Conservation (phyloP, 139 green algal genomes). For the Nannochloris sp. region DNA sequence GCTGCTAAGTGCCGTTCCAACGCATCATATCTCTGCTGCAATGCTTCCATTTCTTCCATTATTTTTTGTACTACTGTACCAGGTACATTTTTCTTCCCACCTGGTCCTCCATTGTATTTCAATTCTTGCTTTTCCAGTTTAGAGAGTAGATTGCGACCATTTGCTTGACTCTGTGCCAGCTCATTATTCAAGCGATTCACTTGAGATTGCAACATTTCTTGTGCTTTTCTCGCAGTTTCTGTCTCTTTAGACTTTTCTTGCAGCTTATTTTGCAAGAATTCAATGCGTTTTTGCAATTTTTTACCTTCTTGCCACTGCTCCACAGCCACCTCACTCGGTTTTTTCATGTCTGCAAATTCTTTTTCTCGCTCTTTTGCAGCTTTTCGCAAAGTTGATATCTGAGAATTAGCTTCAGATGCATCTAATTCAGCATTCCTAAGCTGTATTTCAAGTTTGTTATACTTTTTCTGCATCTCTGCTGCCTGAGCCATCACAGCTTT, state of each 20-base stretch:
- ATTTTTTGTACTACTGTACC: constrained; percentile 26
- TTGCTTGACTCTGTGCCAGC: constrained; percentile 29
- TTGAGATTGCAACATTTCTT: constrained; percentile 27
- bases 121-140: constrained; percentile 2
- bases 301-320: constrained; percentile 69
- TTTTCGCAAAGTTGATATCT: not conserved
- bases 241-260: constrained; percentile 40
- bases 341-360: constrained; percentile 14
- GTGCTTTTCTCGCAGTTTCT: constrained; percentile 29
- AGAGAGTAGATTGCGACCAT: constrained; percentile 27
- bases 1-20: constrained; percentile 28
- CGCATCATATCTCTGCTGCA: constrained; percentile 15
- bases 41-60: constrained; percentile 33
- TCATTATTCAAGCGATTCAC: constrained; percentile 20
- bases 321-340: constrained; percentile 25
- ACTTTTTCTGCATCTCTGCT: constrained; percentile 10
- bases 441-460: constrained; percentile 12
- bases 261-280: constrained; percentile 35
- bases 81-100: constrained; percentile 9
- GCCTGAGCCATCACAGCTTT: constrained; percentile 9
- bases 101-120: constrained; percentile 16
- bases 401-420: no score
- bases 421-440: constrained; percentile 14
- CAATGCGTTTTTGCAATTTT: constrained; percentile 55
- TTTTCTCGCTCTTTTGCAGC: constrained; percentile 2